These are phyloP conservation scores for Rhodamnia rubescens DNA, from an alignment of 345 rosid genomes.

Conservation along the genomic window DNA sequence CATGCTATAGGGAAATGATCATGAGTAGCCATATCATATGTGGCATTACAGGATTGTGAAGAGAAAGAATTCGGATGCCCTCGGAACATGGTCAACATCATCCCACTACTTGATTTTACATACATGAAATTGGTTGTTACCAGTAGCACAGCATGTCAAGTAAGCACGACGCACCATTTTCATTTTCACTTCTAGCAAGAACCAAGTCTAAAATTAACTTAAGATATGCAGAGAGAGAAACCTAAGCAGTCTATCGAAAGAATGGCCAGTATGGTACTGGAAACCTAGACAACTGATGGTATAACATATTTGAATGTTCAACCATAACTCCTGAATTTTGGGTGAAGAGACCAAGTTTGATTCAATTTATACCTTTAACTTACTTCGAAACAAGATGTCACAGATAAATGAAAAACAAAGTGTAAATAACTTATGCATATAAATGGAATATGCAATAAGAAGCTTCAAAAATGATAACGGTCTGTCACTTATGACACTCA, in stretches of 20 bases:
- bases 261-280: background rate
- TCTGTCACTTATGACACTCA: background rate
- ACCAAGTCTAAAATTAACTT: background rate
- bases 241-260: background rate
- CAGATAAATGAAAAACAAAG: background rate
- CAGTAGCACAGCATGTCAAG: background rate
- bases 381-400: background rate
- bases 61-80: background rate
- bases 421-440: background rate
- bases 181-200: background rate
- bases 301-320: background rate
- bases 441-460: background rate
- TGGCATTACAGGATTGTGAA: background rate
- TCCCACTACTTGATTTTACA: background rate
- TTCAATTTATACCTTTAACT: background rate
- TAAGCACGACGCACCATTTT: background rate
- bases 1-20: background rate
- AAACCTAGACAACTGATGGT: background rate
- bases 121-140: background rate
- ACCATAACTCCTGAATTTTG: background rate
- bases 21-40: background rate
- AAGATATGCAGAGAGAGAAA: background rate
- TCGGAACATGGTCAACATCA: background rate
- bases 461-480: background rate
- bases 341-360: background rate